Conservation (phyloP, 306 rosid species). For the Trifolium fragiferum region DNA sequence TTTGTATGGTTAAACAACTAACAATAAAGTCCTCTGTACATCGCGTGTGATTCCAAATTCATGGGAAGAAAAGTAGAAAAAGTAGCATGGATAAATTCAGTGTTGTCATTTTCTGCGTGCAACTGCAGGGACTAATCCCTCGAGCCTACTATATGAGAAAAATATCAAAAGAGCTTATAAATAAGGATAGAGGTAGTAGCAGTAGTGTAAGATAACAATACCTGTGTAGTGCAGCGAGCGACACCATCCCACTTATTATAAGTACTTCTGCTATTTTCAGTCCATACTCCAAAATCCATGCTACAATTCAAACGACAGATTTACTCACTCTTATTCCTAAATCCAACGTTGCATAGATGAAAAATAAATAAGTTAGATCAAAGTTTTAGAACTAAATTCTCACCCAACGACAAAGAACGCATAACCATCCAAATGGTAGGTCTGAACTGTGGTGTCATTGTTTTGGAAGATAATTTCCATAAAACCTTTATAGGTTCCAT, state of each 20-base stretch:
- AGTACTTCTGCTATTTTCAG: conserved; percentile 80
- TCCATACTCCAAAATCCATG: conserved; percentile 90
- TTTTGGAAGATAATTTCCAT: conserved; percentile 89
- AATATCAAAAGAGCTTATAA: no score
- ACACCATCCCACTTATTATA: conserved; percentile 89
- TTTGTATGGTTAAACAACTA: background rate
- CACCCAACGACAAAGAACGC: conserved; percentile 89
- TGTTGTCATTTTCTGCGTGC: no score
- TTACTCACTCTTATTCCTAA: conserved; percentile 25
- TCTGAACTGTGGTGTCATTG: conserved; percentile 77
- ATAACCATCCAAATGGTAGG: conserved; percentile 86
- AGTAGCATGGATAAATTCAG: no score
- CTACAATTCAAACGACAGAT: conserved; percentile 56
- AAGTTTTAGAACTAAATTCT: conserved; percentile 47
- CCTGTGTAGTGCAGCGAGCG: conserved; percentile 85
- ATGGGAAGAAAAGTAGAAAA: background rate
- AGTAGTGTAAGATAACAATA: conserved; percentile 27
- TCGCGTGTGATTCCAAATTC: background rate
- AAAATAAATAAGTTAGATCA: background rate
- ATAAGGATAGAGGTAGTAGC: background rate
- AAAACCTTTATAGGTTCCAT: conserved; percentile 76
- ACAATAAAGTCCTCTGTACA: background rate
- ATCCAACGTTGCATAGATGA: background rate
- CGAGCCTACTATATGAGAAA: no score
- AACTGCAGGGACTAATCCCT: no score